Percentiles rank a stretch among this genome's conserved stretches.
phyloP scores from a whole-genome alignment of 352 stramenopile species.

The Blastocystis hominis region DNA sequence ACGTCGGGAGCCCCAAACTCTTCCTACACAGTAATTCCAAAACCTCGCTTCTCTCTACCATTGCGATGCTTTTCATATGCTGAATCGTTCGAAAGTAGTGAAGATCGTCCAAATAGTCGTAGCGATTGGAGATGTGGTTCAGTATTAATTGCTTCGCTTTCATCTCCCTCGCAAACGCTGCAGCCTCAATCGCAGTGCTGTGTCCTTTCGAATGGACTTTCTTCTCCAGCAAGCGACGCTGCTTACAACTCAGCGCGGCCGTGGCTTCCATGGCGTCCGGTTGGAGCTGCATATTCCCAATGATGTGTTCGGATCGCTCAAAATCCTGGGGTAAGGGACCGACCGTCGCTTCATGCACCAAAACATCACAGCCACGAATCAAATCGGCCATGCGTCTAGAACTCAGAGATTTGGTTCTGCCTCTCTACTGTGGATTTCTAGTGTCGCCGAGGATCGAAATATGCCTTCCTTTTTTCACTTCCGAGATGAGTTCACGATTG shows the following conservation, averaged over 20 bases:
- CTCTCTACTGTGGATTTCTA: neutral
- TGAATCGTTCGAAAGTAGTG: neutral
- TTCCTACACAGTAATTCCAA: neutral
- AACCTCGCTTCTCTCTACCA: neutral
- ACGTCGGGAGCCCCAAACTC: constrained; percentile 25
- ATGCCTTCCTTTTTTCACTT: neutral
- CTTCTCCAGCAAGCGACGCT: neutral
- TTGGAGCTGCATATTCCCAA: neutral
- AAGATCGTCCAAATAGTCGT: constrained; percentile 7
- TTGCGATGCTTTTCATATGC: neutral
- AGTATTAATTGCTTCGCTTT: neutral
- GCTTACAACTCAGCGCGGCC: too few species aligned
- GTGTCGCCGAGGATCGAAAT: neutral
- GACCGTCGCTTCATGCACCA: constrained; percentile 42
- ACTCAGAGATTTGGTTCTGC: neutral
- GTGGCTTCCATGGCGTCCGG: neutral
- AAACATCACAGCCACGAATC: neutral
- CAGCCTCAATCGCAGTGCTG: constrained; percentile 21
- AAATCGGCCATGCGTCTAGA: neutral
- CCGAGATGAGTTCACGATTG: neutral
- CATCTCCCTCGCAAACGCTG: neutral
- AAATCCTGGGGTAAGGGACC: neutral
- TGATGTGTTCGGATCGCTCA: neutral
- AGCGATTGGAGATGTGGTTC: constrained; percentile 50
- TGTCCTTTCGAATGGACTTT: constrained; percentile 23